Percentiles rank a stretch among this genome's conserved stretches.
phyloP scores from a whole-genome alignment of 2,329 filamentous ascomycete species.

The Trichoderma citrinoviride region DNA sequence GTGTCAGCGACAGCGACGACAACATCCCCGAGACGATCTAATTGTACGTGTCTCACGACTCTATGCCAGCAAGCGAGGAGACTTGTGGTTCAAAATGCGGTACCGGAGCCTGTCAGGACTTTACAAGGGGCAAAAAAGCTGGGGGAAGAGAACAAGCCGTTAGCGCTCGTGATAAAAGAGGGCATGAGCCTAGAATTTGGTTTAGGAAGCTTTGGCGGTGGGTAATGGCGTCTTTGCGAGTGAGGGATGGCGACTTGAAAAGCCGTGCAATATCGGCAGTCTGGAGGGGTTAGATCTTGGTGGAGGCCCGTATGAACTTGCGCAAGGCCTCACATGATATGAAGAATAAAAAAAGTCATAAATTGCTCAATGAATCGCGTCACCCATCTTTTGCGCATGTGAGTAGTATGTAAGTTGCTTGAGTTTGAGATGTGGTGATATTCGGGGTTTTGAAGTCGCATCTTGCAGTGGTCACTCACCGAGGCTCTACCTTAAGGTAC shows the following conservation, averaged over 20 bases:
- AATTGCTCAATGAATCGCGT: neutral
- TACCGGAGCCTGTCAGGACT: conserved; percentile 10
- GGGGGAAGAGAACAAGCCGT: neutral
- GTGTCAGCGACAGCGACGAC: conserved; percentile 91
- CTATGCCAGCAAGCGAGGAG: conserved; percentile 11
- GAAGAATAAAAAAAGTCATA: conserved; percentile 1
- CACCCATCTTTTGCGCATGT: neutral
- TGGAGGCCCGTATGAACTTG: neutral
- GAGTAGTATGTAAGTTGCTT: neutral
- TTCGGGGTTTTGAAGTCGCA: neutral
- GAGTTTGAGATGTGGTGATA: neutral
- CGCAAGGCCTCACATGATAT: neutral
- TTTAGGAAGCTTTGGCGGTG: conserved; percentile 16
- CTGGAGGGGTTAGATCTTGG: conserved; percentile 8
- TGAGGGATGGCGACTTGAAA: conserved; percentile 9
- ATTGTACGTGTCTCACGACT: conserved; percentile 20
- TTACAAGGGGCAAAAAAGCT: neutral
- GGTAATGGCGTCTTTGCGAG: conserved; percentile 18
- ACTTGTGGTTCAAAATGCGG: neutral
- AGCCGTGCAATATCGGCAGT: conserved; percentile 13
- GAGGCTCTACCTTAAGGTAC: conserved; percentile 11
- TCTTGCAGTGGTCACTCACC: neutral
- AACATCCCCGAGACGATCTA: conserved; percentile 52
- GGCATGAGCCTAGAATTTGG: conserved; percentile 19
- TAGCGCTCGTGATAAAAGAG: conserved; percentile 7